Evolutionary conservation across 768 basidiomycete genomes (phyloP), one percentile per base, ranked within the genome.

Genomic region (Trametopsis cervina): DNA sequence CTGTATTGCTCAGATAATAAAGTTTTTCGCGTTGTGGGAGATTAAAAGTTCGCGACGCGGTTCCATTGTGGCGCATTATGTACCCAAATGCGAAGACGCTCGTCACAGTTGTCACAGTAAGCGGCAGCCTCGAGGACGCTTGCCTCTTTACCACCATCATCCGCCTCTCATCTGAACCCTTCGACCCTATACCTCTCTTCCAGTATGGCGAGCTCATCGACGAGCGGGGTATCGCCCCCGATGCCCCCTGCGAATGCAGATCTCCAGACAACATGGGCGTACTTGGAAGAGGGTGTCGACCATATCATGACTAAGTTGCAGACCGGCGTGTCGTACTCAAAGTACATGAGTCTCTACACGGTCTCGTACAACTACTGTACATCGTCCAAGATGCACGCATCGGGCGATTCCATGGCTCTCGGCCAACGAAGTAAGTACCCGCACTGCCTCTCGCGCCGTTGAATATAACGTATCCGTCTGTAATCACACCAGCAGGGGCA

Each of bases 351-450:
- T 54, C 72, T 82, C 51, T 92, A 97, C 68, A 95, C 93, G 20
- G 89, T 92, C 44, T 88, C 90, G 7, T 98, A 99, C 75, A 97
- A 98, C 71, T 98, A 95, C 65, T 99, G 96, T 63, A 97, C 90
- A 22, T 87, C 86, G 23, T 87, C 86, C 2, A 84, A 83, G 65
- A 85, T 85, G 82, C 78, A 64, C 58, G 73, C 74, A 40, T 68
- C 61, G 20, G 67, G 70, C 17, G 66, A 70, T 21, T 58, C 60
- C n/a, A 57, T 64, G 2, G 63, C 66, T 9, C 50, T 67, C 15
- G 66, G 70, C 3, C 69, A 64, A 57, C 75, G 85, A 61, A 81
- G 85, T 88, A 60, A 69, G 83, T 75, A 11, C 44, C 13, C 3
- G 46, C 42, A n/a, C 27, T 26, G 26, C 42, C 42, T 52, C 35